Base-by-base conservation (phyloP, 345 rosid species). In the Aquilaria yunnanensis region DNA sequence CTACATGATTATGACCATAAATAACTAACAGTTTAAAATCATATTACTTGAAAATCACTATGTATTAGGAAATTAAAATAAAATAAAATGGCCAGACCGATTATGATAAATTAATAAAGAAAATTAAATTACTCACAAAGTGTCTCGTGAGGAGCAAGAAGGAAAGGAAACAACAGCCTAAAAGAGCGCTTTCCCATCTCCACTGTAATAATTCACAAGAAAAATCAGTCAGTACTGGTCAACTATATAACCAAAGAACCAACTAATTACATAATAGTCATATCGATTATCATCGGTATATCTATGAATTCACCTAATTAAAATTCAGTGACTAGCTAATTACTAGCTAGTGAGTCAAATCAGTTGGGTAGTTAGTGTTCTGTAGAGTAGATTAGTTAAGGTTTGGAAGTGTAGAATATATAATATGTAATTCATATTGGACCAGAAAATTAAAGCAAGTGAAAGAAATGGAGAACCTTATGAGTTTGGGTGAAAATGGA, bases 111-210 rank as follows among this genome's bases (percentile, higher is more conserved):
- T 3, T 14, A 31, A 45, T 33, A 14, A 43, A 64, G 59, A 41
- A 57, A 29, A 54, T 41, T 12, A 59, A 14, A 10, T 59, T 30
- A 76, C 97, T 83, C 69, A 91, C 99, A 47, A 88, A 75, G 76
- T 78, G 77, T 86, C 75, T 79, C 16, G 96, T 81, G 67, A 80
- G 72, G 65, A 91, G 67, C 63, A 91, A 91, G 69, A 94, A 89
- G 86, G 84, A 80, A 49, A 94, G 90, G 77, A 91, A 94, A 80
- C 92, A 78, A 67, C 84, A 77, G 4, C 99, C 96, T 37, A 94
- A 67, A 14, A 87, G 78, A 1, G 79, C 93, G 80, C 96, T 91
- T 71, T 94, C 96, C 99, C 99, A 94, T 81, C 87, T 77, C 99
- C 99, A 94, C 99, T 94, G 83, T 69, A 67, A 63, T 29, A 23